Percentiles rank a stretch among this genome's conserved stretches.
Conservation (phyloP, 1,284 basidiomycete species). For the Moniliophthora roreri region DNA sequence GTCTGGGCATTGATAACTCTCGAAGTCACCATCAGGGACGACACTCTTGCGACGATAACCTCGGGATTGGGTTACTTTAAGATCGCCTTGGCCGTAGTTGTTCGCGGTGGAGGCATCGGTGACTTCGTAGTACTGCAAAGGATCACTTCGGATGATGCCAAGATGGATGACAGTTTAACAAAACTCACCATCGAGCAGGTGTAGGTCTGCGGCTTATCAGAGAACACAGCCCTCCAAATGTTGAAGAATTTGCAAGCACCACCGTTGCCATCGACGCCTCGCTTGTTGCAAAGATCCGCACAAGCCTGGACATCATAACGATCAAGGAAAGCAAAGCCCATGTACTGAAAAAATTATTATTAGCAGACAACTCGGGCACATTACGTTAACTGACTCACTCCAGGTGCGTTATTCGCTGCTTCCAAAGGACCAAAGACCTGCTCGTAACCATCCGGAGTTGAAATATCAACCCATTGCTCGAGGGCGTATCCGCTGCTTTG, state of each 20-base stretch:
- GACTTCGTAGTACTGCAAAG: slow-evolving; percentile 22
- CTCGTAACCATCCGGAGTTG: slow-evolving; percentile 18
- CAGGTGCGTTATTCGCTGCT: slow-evolving; percentile 20
- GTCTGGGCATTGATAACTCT: slow-evolving; percentile 14
- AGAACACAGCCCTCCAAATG: slow-evolving; percentile 26
- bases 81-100: slow-evolving; percentile 22
- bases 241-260: slow-evolving; percentile 28
- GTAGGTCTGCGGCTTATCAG: slow-evolving; percentile 21
- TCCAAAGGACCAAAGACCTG: slow-evolving; percentile 20
- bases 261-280: slow-evolving; percentile 23
- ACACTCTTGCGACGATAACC: slow-evolving; percentile 20
- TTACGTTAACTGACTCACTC: slow-evolving; percentile 9
- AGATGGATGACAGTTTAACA: neutral
- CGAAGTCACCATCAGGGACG: slow-evolving; percentile 19
- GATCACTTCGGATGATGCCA: neutral
- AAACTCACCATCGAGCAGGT: slow-evolving; percentile 25
- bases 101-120: slow-evolving; percentile 24
- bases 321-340: slow-evolving; percentile 26
- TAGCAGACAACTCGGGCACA: neutral
- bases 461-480: slow-evolving; percentile 13
- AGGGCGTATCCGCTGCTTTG: slow-evolving; percentile 11
- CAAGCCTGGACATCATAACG: slow-evolving; percentile 26
- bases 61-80: slow-evolving; percentile 23
- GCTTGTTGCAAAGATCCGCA: slow-evolving; percentile 25
- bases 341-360: slow-evolving; percentile 18